These are phyloP conservation scores for Truncatella angustata DNA, from an alignment of 2,329 filamentous ascomycete species.

Conservation along the genomic window DNA sequence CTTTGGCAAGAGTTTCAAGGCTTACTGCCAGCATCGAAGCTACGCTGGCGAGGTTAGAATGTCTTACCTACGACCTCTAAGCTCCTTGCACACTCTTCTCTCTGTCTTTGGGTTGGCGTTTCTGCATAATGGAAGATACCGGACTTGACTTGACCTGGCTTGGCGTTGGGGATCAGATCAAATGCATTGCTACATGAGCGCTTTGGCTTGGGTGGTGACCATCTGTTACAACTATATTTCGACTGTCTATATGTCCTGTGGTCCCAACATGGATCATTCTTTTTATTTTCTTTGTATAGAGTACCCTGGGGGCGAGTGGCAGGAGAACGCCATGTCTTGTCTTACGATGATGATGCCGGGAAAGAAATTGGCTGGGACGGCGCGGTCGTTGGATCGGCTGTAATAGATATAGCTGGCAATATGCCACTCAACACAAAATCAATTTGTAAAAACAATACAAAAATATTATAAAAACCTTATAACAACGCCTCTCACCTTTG, in stretches of 20 bases:
- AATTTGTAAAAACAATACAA: constrained; percentile 2
- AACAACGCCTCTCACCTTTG: background rate
- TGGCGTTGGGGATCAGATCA: constrained; percentile 4
- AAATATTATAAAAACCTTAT: constrained; percentile 4
- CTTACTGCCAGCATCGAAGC: constrained; percentile 41
- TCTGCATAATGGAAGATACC: constrained; percentile 5
- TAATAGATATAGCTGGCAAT: constrained; percentile 9
- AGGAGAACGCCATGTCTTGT: background rate
- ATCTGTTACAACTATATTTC: background rate
- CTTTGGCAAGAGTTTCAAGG: constrained; percentile 49
- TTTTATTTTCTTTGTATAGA: constrained; percentile 1
- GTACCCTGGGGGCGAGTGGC: background rate
- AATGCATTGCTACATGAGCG: background rate
- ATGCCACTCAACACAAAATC: constrained; percentile 3
- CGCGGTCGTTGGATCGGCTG: background rate
- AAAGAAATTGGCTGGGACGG: background rate
- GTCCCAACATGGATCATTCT: background rate
- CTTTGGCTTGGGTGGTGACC: background rate
- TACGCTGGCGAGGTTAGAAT: constrained; percentile 35
- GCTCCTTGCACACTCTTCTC: constrained; percentile 2
- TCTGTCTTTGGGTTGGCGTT: background rate
- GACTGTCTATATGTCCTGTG: constrained; percentile 6
- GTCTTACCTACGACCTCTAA: constrained; percentile 30
- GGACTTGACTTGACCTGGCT: background rate
- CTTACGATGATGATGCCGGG: constrained; percentile 4